These are phyloP conservation scores for Alternaria brassicae DNA, from an alignment of 2,329 filamentous ascomycete species.

Conservation along the genomic window DNA sequence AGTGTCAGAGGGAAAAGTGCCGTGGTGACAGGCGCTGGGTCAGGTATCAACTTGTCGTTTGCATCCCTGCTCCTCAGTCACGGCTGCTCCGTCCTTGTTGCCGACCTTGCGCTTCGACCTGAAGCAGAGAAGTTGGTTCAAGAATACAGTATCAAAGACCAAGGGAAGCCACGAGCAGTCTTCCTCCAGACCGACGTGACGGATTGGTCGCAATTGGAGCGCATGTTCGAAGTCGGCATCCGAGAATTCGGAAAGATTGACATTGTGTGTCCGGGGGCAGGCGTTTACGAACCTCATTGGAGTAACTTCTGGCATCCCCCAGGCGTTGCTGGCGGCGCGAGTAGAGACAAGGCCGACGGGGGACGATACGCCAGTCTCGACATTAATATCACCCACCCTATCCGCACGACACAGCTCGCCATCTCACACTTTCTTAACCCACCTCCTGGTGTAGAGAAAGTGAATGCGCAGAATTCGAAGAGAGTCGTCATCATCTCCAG, in stretches of 20 bases:
- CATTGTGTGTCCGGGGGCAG: conserved; percentile 59
- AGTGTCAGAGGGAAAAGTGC: conserved; percentile 55
- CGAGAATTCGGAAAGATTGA: conserved; percentile 50
- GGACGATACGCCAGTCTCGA: conserved; percentile 50
- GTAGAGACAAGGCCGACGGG: conserved; percentile 43
- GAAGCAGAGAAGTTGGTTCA: conserved; percentile 56
- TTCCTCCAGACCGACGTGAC: conserved; percentile 56
- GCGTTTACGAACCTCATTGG: conserved; percentile 58
- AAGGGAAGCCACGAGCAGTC: conserved; percentile 46
- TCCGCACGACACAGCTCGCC: conserved; percentile 57
- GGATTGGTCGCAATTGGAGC: conserved; percentile 44
- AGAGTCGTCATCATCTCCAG: conserved; percentile 54
- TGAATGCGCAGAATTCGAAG: conserved; percentile 52
- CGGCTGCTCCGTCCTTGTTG: conserved; percentile 58
- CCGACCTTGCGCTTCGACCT: conserved; percentile 56
- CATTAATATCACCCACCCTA: conserved; percentile 58
- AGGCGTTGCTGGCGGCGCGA: conserved; percentile 36
- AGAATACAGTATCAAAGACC: conserved; percentile 25
- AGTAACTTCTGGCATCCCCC: conserved; percentile 60
- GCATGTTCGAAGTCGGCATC: conserved; percentile 42
- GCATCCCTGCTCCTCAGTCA: conserved; percentile 53
- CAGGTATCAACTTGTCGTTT: conserved; percentile 59
- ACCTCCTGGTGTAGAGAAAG: conserved; percentile 36
- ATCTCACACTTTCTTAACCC: conserved; percentile 55
- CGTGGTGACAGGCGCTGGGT: conserved; percentile 57